Evolutionary conservation across 169 alveolate species (phyloP), one percentile per base, ranked within the genome.

Genomic region (Cryptosporidium meleagridis): DNA sequence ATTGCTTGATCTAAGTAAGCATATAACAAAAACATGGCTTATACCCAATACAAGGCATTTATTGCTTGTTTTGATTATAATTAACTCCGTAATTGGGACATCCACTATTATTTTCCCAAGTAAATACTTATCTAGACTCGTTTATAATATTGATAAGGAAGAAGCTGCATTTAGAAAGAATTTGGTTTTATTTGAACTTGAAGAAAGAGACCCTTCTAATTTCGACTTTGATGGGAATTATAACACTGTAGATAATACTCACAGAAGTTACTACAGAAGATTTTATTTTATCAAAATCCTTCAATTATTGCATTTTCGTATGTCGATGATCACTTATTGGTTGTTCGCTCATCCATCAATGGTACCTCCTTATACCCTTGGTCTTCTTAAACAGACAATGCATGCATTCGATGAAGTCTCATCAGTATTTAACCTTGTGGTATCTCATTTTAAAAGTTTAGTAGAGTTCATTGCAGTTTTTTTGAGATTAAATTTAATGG

Each of bases 91-190:
- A 5, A 58, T 75, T 16, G 87, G 87, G 3, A 61, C 75, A 9
- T 37, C 33, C 44, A 21, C 59, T 10, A 39, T 61, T 16, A 16
- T 75, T 26, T 31, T 75, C 53, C 87, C 87, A 26, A 61, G 87
- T n/a, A 61, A 14, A 18, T 75, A 41, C 48, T 16, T 75, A 18
- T 21, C 87, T 39, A 75, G 53, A n/a, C 55, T n/a, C 16, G 61
- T 75, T 8, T 26, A 55, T 21, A 68, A 59, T 2, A 75, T 75
- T 0, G 87, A 75, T 31, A 75, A 61, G 21, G 52, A 65, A 35
- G 87, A 75, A 39, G 87, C 87, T 35, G 35, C 62, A 31, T 61
- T 75, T 41, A 75, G 87, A 75, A 75, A 75, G 41, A 59, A 75
- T 8, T 26, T 75, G 45, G 87, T 75, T 41, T 44, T 75, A 21